Evolutionary conservation across 345 rosid species (phyloP).

Genomic region (Gossypium turneri): DNA sequence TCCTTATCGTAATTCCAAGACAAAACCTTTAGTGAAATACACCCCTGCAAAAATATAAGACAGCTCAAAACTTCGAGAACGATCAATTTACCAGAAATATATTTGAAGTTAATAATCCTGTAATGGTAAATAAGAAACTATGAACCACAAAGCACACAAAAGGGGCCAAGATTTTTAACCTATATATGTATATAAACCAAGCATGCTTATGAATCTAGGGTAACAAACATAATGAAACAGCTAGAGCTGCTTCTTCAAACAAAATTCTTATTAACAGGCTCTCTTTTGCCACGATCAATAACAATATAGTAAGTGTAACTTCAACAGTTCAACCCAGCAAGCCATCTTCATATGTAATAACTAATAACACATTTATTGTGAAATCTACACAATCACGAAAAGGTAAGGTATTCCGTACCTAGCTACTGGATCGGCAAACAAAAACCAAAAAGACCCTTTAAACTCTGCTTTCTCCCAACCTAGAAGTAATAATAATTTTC

Average conservation of each 20-base stretch:
- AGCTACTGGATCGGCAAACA: neutral
- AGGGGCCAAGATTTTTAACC: neutral
- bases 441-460: neutral
- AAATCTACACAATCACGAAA: neutral
- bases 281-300: neutral
- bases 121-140: neutral
- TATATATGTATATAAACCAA: neutral
- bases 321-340: neutral
- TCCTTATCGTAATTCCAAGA: neutral
- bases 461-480: neutral
- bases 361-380: neutral
- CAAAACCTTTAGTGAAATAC: neutral
- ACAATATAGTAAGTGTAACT: neutral
- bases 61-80: neutral
- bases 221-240: neutral
- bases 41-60: neutral
- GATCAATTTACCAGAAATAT: neutral
- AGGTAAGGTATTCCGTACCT: neutral
- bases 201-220: neutral
- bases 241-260: neutral
- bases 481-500: neutral
- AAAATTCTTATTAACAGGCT: neutral
- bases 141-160: neutral
- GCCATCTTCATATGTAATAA: neutral
- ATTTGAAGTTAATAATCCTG: neutral